A percentile compares a stretch with the other conserved stretches of the same genome.
Conservation (phyloP, 106 monocot genomes). For the Alisma plantagoaquatica region DNA sequence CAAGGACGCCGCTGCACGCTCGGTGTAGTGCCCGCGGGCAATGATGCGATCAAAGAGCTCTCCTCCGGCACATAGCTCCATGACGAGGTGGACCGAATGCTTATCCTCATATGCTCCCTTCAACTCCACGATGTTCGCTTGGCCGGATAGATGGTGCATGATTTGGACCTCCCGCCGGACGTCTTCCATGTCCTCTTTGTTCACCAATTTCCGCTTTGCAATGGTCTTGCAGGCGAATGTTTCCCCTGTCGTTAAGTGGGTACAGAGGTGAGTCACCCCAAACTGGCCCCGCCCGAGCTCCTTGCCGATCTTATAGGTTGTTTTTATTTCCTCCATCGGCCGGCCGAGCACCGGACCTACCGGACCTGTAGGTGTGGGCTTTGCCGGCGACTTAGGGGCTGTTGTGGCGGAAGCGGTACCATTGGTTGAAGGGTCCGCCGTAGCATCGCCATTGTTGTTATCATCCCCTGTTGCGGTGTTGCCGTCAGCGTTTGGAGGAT, state of each 20-base stretch:
- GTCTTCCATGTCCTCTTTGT: constrained; percentile 4
- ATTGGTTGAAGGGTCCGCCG: too few relatives aligned
- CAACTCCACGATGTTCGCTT: constrained; percentile 8
- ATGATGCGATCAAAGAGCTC: constrained; percentile 46
- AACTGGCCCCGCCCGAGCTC: constrained; percentile 16
- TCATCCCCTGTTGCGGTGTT: too few relatives aligned
- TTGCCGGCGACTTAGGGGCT: too few relatives aligned
- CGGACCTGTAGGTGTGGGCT: too few relatives aligned
- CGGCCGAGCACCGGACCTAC: constrained; percentile 14
- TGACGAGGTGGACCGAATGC: too few relatives aligned
- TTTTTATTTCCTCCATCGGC: constrained; percentile 7
- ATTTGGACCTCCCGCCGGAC: too few relatives aligned
- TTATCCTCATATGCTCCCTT: constrained; percentile 5
- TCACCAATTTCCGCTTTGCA: constrained; percentile 4
- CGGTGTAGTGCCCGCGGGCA: constrained; percentile 31
- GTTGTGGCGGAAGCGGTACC: too few relatives aligned
- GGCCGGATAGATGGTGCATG: constrained; percentile 10
- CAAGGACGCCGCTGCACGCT: constrained; percentile 28
- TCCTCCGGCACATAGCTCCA: constrained; percentile 49
- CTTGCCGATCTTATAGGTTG: neutral
- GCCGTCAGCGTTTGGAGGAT: too few relatives aligned
- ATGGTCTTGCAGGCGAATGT: too few relatives aligned
- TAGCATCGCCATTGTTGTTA: too few relatives aligned
- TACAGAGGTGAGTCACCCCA: constrained; percentile 8
- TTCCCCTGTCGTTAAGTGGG: constrained; percentile 3